These are phyloP conservation scores for Fusarium sp. DNA, from an alignment of 2,329 filamentous ascomycete species.

Conservation along the genomic window DNA sequence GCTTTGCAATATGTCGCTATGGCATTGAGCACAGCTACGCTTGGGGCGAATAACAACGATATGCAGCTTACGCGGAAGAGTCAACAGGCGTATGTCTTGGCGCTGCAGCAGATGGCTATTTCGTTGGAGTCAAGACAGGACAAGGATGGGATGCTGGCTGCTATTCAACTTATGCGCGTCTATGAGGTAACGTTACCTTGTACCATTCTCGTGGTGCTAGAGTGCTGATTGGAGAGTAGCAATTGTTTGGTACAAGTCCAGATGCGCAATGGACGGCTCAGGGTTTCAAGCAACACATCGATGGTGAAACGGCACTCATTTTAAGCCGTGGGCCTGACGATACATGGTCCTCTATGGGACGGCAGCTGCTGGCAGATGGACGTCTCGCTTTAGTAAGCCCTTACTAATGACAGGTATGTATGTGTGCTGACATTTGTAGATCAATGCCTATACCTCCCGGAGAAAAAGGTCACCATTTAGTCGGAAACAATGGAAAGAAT, in stretches of 20 bases:
- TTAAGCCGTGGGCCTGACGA: constrained; percentile 1
- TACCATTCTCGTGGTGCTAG: rapidly evolving
- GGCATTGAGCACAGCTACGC: constrained; percentile 21
- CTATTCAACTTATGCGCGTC: constrained; percentile 17
- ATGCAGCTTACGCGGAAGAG: constrained; percentile 5
- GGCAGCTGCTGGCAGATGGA: constrained; percentile 16
- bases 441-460: constrained; percentile 4
- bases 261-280: neutral
- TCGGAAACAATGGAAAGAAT: neutral
- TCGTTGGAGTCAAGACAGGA: neutral
- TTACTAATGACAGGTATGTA: rapidly evolving
- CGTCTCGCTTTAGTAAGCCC: constrained; percentile 5
- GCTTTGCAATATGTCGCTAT: constrained; percentile 17
- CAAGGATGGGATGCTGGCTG: constrained; percentile 8
- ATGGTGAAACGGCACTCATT: constrained; percentile 17
- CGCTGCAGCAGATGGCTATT: constrained; percentile 5
- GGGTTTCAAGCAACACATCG: constrained; percentile 7
- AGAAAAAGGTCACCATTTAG: constrained; percentile 8
- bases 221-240: neutral
- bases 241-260: constrained; percentile 4
- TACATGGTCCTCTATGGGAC: constrained; percentile 4
- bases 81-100: constrained; percentile 12
- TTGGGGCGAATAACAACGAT: neutral
- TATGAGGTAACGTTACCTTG: constrained; percentile 5
- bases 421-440: neutral